These are phyloP conservation scores for Limnanthes douglasii DNA, from an alignment of 345 rosid genomes.

Conservation along the genomic window DNA sequence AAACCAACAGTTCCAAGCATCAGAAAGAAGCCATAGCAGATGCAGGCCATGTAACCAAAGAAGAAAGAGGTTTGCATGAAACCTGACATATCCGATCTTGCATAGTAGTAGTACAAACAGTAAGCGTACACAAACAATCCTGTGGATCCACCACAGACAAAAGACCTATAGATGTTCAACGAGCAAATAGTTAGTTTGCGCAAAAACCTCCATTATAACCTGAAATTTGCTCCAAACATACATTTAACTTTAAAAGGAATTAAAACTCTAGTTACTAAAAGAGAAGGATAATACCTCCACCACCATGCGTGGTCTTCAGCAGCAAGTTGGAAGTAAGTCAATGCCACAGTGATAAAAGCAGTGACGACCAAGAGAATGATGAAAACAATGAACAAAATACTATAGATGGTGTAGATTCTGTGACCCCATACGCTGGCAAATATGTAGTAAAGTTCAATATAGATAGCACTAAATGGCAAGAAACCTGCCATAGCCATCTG, in stretches of 20 bases:
- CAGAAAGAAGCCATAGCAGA: slow-evolving; percentile 33
- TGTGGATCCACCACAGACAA: slow-evolving; percentile 35
- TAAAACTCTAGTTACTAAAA: neutral
- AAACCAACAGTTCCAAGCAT: slow-evolving; percentile 33
- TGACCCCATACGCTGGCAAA: slow-evolving; percentile 57
- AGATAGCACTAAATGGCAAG: slow-evolving; percentile 48
- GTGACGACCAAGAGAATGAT: slow-evolving; percentile 48
- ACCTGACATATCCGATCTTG: slow-evolving; percentile 29
- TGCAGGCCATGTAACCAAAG: slow-evolving; percentile 43
- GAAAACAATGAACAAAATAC: slow-evolving; percentile 47
- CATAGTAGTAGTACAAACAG: slow-evolving; percentile 31
- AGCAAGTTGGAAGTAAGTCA: slow-evolving; percentile 47
- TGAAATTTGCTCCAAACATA: neutral
- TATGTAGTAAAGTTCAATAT: slow-evolving; percentile 47
- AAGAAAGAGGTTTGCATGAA: slow-evolving; percentile 38
- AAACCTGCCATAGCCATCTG: slow-evolving; percentile 66
- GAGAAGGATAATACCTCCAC: slow-evolving; percentile 31
- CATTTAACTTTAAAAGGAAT: neutral
- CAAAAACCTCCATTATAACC: neutral
- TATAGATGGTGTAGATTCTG: slow-evolving; percentile 48
- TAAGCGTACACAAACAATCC: slow-evolving; percentile 25
- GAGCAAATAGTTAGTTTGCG: neutral
- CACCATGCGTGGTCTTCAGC: slow-evolving; percentile 54
- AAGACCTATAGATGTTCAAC: slow-evolving; percentile 15
- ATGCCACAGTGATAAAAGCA: slow-evolving; percentile 40